These are phyloP conservation scores for Letharia columbiana DNA, from an alignment of 495 filamentous ascomycete species.

Conservation along the genomic window DNA sequence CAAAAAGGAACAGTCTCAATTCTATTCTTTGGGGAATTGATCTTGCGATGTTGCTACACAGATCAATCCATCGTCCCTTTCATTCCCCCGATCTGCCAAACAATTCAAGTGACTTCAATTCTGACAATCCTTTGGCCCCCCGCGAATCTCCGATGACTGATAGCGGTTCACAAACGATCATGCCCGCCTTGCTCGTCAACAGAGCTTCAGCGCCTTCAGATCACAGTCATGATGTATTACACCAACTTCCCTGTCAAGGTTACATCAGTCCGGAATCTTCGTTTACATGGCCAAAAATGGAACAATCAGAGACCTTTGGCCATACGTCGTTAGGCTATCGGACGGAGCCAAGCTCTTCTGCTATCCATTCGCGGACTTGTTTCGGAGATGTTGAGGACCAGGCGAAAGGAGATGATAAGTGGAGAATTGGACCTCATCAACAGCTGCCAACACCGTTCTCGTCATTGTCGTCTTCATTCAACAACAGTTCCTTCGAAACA, in stretches of 20 bases:
- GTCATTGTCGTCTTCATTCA: background rate
- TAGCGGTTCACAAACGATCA: background rate
- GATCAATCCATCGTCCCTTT: slow-evolving; percentile 1
- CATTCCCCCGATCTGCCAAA: background rate
- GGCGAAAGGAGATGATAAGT: background rate
- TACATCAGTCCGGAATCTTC: background rate
- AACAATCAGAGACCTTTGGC: background rate
- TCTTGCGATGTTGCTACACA: slow-evolving; percentile 2
- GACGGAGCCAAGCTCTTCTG: background rate
- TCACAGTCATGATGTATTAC: background rate
- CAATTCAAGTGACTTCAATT: background rate
- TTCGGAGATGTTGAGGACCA: background rate
- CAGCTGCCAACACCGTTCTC: slow-evolving; percentile 4
- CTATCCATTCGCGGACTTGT: background rate
- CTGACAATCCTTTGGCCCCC: background rate
- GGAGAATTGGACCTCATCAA: background rate
- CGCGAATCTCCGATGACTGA: background rate
- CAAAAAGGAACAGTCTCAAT: background rate
- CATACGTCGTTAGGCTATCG: background rate
- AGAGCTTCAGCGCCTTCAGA: slow-evolving; percentile 8
- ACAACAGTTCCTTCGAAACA: background rate
- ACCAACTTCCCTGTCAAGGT: background rate
- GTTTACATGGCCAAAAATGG: slow-evolving; percentile 1
- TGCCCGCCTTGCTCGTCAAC: slow-evolving; percentile 3
- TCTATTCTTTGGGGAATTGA: background rate